Base-by-base conservation (phyloP, 1,284 basidiomycete species). In the Sanghuangporus weigelae region DNA sequence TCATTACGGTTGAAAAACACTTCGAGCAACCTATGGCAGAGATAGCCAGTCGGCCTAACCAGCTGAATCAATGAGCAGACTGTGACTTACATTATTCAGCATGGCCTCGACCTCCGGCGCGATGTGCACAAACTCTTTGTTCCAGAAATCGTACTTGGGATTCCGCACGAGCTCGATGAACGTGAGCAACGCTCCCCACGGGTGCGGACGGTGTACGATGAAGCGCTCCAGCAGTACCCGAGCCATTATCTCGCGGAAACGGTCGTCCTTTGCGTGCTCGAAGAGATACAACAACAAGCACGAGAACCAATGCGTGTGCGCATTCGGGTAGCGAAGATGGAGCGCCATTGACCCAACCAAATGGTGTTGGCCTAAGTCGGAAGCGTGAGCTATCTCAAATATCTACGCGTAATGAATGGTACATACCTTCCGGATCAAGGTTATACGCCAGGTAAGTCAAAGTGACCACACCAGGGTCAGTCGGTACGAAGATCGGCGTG, bases 221-320 rank as follows among this genome's bases (percentile, higher is more conserved):
- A 98, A 91, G 44, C 96, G 87, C 74, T 98, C 96, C 68, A 99
- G 81, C 35, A 99, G 83, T 36, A 97, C 93, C 64, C 92, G 90
- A 48, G 93, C 90, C 78, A 97, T 87, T 68, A 96, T 86, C 77
- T 98, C 96, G 68, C 89, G 85, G 77, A 97, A 91, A 49, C 83
- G 83, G 58, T 91, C 90, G 66, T 86, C 84, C 69, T 85, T 82
- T 60, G 89, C 81, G 69, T 93, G 87, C 51, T 81, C 72, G 78
- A 98, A 99, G 50, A 97, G 84, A 75, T 95, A 84, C 55, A 98
- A 83, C 64, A 98, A 78, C 67, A 98, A 82, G 53, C 86, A 89
- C 73, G 90, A 92, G 81, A 96, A 98, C 93, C 95, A 98, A 74
- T 93, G 89, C 59, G 95, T 98, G 78, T 96, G 95, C n/a, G 94